Evolutionary conservation across 768 basidiomycete species (phyloP).

Genomic region (Naematelia aurantialba): DNA sequence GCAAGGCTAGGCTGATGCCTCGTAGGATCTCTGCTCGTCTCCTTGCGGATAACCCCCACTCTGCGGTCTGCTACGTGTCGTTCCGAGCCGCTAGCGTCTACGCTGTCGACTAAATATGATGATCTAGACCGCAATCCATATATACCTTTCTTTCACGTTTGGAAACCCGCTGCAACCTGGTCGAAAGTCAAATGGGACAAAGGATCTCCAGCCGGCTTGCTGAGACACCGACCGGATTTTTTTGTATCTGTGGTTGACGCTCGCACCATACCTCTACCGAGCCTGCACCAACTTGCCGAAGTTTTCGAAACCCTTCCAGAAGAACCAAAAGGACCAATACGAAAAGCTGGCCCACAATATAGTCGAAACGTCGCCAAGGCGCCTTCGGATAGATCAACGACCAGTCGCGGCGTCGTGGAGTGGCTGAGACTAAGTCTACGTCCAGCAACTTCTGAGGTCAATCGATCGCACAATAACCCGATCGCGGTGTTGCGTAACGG

Average conservation of each 20-base stretch:
- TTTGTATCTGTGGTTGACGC: conserved; percentile 80
- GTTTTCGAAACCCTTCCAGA: conserved; percentile 69
- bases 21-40: conserved; percentile 64
- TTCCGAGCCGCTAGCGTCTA: conserved; percentile 13
- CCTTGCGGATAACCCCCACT: conserved; percentile 68
- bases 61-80: conserved; percentile 59
- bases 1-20: conserved; percentile 2
- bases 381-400: conserved; percentile 1
- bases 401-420: background rate
- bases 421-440: background rate
- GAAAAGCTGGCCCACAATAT: conserved; percentile 31
- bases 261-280: conserved; percentile 74
- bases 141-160: conserved; percentile 79
- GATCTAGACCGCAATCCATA: conserved; percentile 56
- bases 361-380: background rate
- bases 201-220: conserved; percentile 61
- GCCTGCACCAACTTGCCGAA: conserved; percentile 68
- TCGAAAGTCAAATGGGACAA: conserved; percentile 44
- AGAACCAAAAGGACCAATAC: conserved; percentile 53
- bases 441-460: background rate
- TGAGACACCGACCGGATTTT: conserved; percentile 78
- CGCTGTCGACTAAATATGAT: conserved; percentile 19
- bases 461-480: background rate
- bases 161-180: conserved; percentile 81
- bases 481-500: conserved; percentile 79